phyloP scores from a whole-genome alignment of 1,284 basidiomycete species.

The Mrakiaceae sp. region DNA sequence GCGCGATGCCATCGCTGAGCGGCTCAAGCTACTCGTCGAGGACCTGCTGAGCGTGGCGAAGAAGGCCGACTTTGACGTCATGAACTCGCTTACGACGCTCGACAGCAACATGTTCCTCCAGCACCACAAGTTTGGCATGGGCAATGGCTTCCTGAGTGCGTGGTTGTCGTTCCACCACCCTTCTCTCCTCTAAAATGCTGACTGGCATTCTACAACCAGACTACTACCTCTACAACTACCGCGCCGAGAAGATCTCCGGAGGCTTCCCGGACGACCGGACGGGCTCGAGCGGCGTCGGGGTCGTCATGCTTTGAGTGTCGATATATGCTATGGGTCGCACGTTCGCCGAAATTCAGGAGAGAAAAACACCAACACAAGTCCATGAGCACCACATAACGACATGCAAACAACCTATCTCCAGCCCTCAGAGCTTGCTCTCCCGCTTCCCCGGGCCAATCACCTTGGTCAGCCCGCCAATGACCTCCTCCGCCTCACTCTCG shows the following conservation, averaged over 20 bases:
- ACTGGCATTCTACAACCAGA: constrained; percentile 18
- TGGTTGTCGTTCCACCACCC: not conserved
- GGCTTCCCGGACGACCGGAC: constrained; percentile 25
- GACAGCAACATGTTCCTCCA: constrained; percentile 76
- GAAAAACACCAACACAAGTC: no score
- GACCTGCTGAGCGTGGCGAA: constrained; percentile 73
- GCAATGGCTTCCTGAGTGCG: constrained; percentile 75
- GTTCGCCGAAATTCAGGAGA: no score
- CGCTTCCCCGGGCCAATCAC: no score
- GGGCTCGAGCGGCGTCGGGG: constrained; percentile 30
- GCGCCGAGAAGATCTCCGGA: constrained; percentile 65
- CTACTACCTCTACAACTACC: constrained; percentile 64
- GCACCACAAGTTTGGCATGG: constrained; percentile 80
- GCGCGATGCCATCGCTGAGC: constrained; percentile 32
- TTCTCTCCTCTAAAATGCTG: not conserved
- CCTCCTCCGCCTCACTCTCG: constrained; percentile 64
- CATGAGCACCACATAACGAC: no score
- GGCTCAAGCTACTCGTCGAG: constrained; percentile 59
- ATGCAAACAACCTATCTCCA: no score
- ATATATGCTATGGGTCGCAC: no score
- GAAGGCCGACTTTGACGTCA: constrained; percentile 81
- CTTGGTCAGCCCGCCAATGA: constrained; percentile 36
- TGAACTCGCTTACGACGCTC: constrained; percentile 90
- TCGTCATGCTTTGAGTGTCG: constrained; percentile 32
- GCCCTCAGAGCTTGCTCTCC: no score